Evolutionary conservation across 2,329 filamentous ascomycete genomes (phyloP), one percentile per base, ranked within the genome.

Genomic region (Sclerotinia nivalis): DNA sequence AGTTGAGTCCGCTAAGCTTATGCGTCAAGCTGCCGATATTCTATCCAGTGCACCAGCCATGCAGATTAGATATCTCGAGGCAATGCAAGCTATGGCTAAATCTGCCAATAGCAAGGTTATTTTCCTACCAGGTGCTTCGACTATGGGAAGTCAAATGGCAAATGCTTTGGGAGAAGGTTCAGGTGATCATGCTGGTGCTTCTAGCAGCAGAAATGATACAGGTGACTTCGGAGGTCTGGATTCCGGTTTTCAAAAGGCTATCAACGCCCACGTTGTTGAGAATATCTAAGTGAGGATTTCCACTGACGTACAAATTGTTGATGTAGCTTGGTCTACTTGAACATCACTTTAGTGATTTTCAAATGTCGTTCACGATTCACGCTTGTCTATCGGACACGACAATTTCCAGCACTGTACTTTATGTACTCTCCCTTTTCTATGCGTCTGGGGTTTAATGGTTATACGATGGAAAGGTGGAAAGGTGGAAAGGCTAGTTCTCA

Each of bases 51-150:
- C 95, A 0, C 96, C 96, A 3, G 96, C 96, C 75, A 99, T 99
- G 96, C 94, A 97, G 83, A 97, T 97, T 83, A 86, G 94, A 74
- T 98, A 98, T 81, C 91, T 99, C 75, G 96, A 99, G 83, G 94
- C 96, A 5, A 98, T 98, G 95, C 96, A 98, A 81, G 88, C 93
- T 55, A 99, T 99, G 95, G 96, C 96, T 76, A 98, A 97, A 87
- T 88, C 88, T 0, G 93, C 93, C 61, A 96, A 93, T 82, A 87
- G 85, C 81, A 96, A 96, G 83, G 91, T 96, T 77, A 94, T 95
- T 76, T 95, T 96, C 85, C 79, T 96, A 75, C 91, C 91, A 1
- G 88, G 85, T 12, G 81, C 84, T 9, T 73, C 75, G 34, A 72
- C 54, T 87, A 86, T 80, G 87, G 91, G 81, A 88, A 86, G 90